These are phyloP conservation scores for Pythium volutum DNA, from an alignment of 352 stramenopile genomes.

Conservation along the genomic window DNA sequence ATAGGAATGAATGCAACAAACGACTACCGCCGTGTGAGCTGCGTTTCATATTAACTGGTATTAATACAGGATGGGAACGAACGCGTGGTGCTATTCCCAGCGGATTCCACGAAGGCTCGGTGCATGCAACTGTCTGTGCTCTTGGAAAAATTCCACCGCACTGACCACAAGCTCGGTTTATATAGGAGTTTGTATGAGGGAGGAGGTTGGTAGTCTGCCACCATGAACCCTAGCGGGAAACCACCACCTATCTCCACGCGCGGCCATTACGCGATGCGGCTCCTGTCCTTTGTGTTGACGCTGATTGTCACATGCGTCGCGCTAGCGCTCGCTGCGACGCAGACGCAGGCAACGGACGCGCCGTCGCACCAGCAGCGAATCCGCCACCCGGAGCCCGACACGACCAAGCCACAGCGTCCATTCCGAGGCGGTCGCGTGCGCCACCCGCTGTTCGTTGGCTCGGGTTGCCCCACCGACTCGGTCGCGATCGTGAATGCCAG, in stretches of 20 bases:
- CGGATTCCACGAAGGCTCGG: not conserved
- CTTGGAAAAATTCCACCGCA: no score
- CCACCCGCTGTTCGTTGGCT: conserved; percentile 28
- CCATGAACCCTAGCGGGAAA: not conserved
- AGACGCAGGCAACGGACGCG: not conserved
- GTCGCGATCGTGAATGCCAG: conserved; percentile 27
- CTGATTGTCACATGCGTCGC: not conserved
- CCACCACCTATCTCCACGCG: not conserved
- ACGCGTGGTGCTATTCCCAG: not conserved
- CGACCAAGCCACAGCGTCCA: conserved; percentile 4
- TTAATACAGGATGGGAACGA: no score
- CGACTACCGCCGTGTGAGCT: not conserved
- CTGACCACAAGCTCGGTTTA: no score
- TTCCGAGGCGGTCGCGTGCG: conserved; percentile 29
- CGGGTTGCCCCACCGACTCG: conserved; percentile 24
- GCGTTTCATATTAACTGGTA: no score
- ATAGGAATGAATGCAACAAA: conserved; percentile 5
- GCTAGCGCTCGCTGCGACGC: not conserved
- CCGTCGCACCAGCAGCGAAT: not conserved
- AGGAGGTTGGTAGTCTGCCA: no score
- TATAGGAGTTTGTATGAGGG: no score
- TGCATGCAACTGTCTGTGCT: no score
- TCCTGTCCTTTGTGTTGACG: not conserved
- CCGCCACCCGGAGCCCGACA: conserved; percentile 8
- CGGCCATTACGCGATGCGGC: not conserved